Evolutionary conservation across 805 yeast genomes (phyloP), one percentile per base, ranked within the genome.

Genomic region (Candida pseudofarinosa): DNA sequence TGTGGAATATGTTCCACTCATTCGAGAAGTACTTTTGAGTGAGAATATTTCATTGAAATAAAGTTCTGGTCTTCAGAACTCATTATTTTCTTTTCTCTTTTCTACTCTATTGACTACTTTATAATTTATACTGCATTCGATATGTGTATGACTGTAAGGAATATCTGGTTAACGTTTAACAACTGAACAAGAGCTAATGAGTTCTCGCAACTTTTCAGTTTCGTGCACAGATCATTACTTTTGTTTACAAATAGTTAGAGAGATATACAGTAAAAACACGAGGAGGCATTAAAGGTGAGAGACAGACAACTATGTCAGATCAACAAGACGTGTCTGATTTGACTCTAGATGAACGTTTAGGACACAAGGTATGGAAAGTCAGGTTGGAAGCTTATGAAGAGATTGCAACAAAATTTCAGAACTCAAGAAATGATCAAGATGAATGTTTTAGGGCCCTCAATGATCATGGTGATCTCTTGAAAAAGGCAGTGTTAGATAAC

Each of bases 311-410:
- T 15, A 63, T 61, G 67, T 47, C 65, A 34, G 85, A 56, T 31
- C 63, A 81, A 40, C 78, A 73, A 32, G 93, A 86, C 53, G 83
- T 71, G 52, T 69, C 81, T 18, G 54, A 71, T 4, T 66, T 88
- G 35, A 81, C 95, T 1, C 58, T 88, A 19, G 79, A 76, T 14
- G 88, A 85, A 41, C 71, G 88, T 40, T 63, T 85, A 40, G 67
- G 62, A 5, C 89, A 85, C 59, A 83, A 84, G 56, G 77, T 51
- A 13, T 93, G 98, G 98, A 90, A 88, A 63, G 97, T 81, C 12
- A 80, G 99, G 46, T 67, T 77, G 42, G 77, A 71, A 14, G 97
- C 91, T 0, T 91, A 90, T 60, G 85, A 81, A 42, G 91, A 86
- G 52, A 56, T 81, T 40, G 64, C 71, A 16, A 66, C 67, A 34